Evolutionary conservation across 441 rosid genomes (phyloP).

Genomic region (Raphanus hybrid): DNA sequence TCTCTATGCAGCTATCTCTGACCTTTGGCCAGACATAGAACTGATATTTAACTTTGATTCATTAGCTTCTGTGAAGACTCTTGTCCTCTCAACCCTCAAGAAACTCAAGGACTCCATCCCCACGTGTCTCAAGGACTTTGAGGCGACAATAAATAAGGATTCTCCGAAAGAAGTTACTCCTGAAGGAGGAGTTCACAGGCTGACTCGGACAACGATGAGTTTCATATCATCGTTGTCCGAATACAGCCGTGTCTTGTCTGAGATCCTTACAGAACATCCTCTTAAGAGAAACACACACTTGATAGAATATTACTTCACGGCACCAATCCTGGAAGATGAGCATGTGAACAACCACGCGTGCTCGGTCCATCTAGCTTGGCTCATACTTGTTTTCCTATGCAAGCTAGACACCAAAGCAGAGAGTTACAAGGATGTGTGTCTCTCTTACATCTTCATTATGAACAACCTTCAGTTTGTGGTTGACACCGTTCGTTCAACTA

Average conservation of each 20-base stretch:
- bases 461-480: slow-evolving; percentile 68
- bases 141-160: slow-evolving; percentile 48
- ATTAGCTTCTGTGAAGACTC: slow-evolving; percentile 48
- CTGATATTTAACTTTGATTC: slow-evolving; percentile 50
- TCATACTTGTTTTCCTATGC: slow-evolving; percentile 65
- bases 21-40: slow-evolving; percentile 56
- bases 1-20: slow-evolving; percentile 46
- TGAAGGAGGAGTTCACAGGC: slow-evolving; percentile 58
- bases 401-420: slow-evolving; percentile 75
- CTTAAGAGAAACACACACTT: slow-evolving; percentile 27
- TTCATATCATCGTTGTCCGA: slow-evolving; percentile 47
- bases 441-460: slow-evolving; percentile 70
- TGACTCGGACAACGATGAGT: slow-evolving; percentile 46
- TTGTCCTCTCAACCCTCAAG: slow-evolving; percentile 48
- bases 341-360: slow-evolving; percentile 34
- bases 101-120: slow-evolving; percentile 47
- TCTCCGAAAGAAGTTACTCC: slow-evolving; percentile 35
- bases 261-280: slow-evolving; percentile 44
- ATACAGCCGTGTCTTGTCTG: slow-evolving; percentile 42
- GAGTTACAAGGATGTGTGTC: slow-evolving; percentile 59
- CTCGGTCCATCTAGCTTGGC: slow-evolving; percentile 61
- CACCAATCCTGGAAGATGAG: slow-evolving; percentile 34
- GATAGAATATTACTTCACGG: slow-evolving; percentile 44
- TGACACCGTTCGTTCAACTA: slow-evolving; percentile 51
- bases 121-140: slow-evolving; percentile 40